Percentiles rank a stretch among this genome's conserved stretches.
These are phyloP conservation scores for Puccinellia tenuiflora DNA, from an alignment of 176 grass and related monocot species.

Conservation along the genomic window DNA sequence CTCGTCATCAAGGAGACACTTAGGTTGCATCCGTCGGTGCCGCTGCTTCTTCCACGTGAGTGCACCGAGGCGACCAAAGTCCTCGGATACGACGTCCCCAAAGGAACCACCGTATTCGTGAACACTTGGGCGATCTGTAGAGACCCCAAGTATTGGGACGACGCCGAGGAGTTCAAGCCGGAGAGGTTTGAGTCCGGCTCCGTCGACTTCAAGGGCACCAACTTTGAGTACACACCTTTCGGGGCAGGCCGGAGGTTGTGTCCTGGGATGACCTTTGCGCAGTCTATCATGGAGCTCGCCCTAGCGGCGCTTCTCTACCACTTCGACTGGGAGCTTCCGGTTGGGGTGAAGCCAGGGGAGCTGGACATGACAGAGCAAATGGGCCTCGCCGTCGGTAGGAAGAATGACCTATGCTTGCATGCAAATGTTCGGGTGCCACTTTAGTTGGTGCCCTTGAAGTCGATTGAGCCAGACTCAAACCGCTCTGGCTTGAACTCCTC, in stretches of 20 bases:
- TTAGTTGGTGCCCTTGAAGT: not conserved
- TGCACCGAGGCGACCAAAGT: constrained; percentile 15
- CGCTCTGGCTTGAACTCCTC: constrained; percentile 17
- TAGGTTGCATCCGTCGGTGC: constrained; percentile 24
- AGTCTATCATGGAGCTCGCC: not conserved
- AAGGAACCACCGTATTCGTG: not conserved
- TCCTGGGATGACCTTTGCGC: not conserved
- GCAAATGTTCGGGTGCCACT: not conserved
- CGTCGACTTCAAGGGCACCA: not conserved
- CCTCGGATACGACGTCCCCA: constrained; percentile 33
- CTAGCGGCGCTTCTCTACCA: not conserved
- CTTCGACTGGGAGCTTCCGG: not conserved
- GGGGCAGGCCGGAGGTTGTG: not conserved
- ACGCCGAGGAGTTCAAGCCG: not conserved
- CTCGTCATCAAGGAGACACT: constrained; percentile 42
- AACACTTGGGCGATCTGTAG: not conserved
- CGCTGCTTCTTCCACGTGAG: constrained; percentile 10
- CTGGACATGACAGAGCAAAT: not conserved
- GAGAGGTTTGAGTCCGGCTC: not conserved
- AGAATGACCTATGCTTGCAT: not conserved
- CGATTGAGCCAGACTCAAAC: not conserved
- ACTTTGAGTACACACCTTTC: not conserved
- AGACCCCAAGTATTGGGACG: not conserved
- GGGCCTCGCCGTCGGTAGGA: not conserved
- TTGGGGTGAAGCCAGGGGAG: not conserved